Evolutionary conservation across 345 rosid genomes (phyloP), one percentile per base, ranked within the genome.

Genomic region (Angophora floribunda): DNA sequence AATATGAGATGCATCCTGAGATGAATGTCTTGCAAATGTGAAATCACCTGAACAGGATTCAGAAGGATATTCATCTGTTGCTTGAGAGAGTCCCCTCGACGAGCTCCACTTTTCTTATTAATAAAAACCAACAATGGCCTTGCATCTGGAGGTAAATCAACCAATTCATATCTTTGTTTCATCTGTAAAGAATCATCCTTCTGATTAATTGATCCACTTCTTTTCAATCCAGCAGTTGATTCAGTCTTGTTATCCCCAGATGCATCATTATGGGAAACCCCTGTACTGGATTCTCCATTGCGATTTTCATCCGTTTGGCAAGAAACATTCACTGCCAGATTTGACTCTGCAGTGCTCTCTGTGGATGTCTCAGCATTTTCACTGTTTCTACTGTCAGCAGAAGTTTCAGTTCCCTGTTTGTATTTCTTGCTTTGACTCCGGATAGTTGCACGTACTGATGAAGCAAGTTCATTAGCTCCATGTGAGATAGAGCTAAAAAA

Each of bases 381-480:
- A 87, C 92, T 89, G 85, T 93, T 92, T 86, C 93, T 94, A 21
- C 94, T 89, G 90, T 96, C 96, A 86, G 70, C 91, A 70, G 97
- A 91, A 87, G 91, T 87, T 90, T 96, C 97, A 91, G 88, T 95
- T 65, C 90, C 95, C 51, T 95, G 96, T 91, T 93, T 95, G 92
- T 95, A 90, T 91, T 93, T 98, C 96, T 95, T 97, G 92, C 96
- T 92, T 91, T 96, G 98, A 94, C 92, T 95, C 91, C 98, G 95
- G 90, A 98, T 97, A 89, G 93, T 97, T 85, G 99, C 99, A 91
- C 97, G 99, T 78, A 96, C 99, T 0, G 98, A 94, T 84, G 99
- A 96, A 65, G 99, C 99, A 90, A 97, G 93, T 92, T 95, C 99
- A 87, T 97, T 98, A 24, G 99, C 99, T 53, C 99, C 99, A 91